Conservation (phyloP, 805 yeast species). For the Cyberlindnera xishuangbannaensis region DNA sequence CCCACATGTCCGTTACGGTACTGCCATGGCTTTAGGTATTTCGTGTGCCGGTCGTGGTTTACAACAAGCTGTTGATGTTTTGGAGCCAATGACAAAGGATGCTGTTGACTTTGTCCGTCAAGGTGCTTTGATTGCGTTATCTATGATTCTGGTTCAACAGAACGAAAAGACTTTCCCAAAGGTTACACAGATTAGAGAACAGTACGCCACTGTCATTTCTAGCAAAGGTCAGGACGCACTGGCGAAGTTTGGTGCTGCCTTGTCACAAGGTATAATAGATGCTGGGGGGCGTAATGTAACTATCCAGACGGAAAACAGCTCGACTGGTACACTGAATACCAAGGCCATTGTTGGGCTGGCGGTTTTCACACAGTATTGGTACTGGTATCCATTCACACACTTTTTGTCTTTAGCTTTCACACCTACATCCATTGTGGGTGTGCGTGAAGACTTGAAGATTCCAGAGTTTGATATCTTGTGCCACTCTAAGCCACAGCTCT, state of each 20-base stretch:
- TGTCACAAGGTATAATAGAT: constrained; percentile 95
- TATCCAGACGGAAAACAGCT: constrained; percentile 79
- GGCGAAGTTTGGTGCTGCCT: constrained; percentile 95
- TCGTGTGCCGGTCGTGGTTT: constrained; percentile 94
- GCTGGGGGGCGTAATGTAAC: constrained; percentile 99
- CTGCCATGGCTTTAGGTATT: constrained; percentile 94
- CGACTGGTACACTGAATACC: constrained; percentile 84
- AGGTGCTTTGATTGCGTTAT: constrained; percentile 88
- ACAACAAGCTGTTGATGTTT: constrained; percentile 82
- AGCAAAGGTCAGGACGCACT: constrained; percentile 94
- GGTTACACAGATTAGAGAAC: constrained; percentile 70
- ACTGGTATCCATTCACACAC: constrained; percentile 97
- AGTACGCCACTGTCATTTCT: constrained; percentile 66
- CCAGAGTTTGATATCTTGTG: constrained; percentile 81
- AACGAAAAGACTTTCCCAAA: constrained; percentile 79
- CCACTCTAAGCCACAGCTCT: constrained; percentile 71
- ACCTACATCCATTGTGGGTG: constrained; percentile 87
- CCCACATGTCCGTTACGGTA: constrained; percentile 97
- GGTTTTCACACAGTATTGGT: constrained; percentile 91
- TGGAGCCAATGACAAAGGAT: constrained; percentile 89
- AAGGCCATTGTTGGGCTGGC: constrained; percentile 90
- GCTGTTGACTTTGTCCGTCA: constrained; percentile 97
- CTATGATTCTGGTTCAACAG: constrained; percentile 86
- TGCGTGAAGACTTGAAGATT: constrained; percentile 75
- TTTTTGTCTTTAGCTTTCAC: constrained; percentile 87